Evolutionary conservation across 768 basidiomycete genomes (phyloP).

Genomic region (Suillus alpinus): DNA sequence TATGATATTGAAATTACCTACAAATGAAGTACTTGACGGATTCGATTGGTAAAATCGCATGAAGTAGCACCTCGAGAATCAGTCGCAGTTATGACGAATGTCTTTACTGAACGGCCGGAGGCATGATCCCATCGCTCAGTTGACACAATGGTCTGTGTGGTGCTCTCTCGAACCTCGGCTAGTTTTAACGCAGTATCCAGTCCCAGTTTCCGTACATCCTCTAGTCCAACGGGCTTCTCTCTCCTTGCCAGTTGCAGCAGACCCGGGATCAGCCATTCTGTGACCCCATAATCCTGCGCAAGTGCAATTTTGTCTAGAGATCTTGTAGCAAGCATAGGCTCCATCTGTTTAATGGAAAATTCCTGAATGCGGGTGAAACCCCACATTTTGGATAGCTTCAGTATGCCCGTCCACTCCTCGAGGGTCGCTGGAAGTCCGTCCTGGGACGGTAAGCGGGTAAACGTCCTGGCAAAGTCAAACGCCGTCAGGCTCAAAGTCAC

Average conservation of each 20-base stretch:
- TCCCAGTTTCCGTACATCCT: slow-evolving; percentile 15
- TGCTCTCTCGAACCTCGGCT: slow-evolving; percentile 21
- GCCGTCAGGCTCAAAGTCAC: background rate
- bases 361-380: slow-evolving; percentile 29
- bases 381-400: slow-evolving; percentile 41
- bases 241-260: slow-evolving; percentile 10
- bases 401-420: slow-evolving; percentile 36
- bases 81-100: background rate
- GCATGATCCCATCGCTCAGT: background rate
- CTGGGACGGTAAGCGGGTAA: background rate
- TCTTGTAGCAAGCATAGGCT: background rate
- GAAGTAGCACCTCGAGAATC: background rate
- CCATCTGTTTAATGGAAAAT: slow-evolving; percentile 28
- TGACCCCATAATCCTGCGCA: slow-evolving; percentile 30
- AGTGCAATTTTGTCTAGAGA: slow-evolving; percentile 29
- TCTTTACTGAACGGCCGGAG: background rate
- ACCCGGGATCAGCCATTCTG: slow-evolving; percentile 32
- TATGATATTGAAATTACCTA: background rate
- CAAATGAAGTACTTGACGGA: background rate
- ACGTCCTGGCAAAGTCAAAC: background rate
- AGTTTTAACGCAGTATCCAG: slow-evolving; percentile 17
- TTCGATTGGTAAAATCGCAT: background rate
- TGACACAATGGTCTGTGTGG: background rate
- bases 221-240: slow-evolving; percentile 15
- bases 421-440: slow-evolving; percentile 5